Base-by-base conservation (phyloP, 2,329 filamentous ascomycete genomes). In the Neophaeococcomyces mojaviensis region DNA sequence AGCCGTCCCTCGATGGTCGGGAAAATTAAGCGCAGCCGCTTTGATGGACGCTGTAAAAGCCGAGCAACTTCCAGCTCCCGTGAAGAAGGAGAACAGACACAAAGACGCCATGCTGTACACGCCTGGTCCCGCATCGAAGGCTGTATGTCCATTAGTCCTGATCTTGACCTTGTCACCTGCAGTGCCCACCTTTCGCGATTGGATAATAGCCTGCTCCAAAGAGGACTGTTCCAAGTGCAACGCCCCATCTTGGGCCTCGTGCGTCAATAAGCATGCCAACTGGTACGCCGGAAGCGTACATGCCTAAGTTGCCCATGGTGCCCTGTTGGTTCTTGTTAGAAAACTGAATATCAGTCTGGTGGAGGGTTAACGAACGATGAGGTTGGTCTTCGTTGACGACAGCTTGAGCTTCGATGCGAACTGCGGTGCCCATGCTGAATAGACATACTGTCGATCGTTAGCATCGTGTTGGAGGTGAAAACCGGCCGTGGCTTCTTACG, bases 361-460 rank as follows among this genome's bases (percentile, higher is more conserved):
- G 44, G 42, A 20, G 32, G 39, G 36, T 49, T 26, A 33, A 60
- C 77, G 62, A 71, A 83, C 89, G 61, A 98, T 89, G 55, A 97
- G 67, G 66, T 98, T 97, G 66, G 81, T 88, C 65, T 96, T 77
- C 2, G 90, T 97, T n/a, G 92, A 84, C 12, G 88, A 88, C 50
- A 97, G 78, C 62, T 84, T 81, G 58, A 98, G 74, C 57, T 79
- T 82, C 59, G 94, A 82, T 40, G 89, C 88, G 62, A 96, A 96
- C 67, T 96, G 89, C 16, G 92, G 92, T 12, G 87, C 88, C 89
- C 92, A 98, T 67, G 90, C 90, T 46, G 88, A 96, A 68, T 96
- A 98, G 61, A 89, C 90, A 78, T 98, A 97, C 88, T 96, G 61
- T n/a, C 40, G 42, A 13, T 30, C 41, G 49, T 64, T 48, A 70